These are phyloP conservation scores for Chrysanthemum lavandulifolium DNA, from an alignment of 129 eudicot genomes.

Conservation along the genomic window DNA sequence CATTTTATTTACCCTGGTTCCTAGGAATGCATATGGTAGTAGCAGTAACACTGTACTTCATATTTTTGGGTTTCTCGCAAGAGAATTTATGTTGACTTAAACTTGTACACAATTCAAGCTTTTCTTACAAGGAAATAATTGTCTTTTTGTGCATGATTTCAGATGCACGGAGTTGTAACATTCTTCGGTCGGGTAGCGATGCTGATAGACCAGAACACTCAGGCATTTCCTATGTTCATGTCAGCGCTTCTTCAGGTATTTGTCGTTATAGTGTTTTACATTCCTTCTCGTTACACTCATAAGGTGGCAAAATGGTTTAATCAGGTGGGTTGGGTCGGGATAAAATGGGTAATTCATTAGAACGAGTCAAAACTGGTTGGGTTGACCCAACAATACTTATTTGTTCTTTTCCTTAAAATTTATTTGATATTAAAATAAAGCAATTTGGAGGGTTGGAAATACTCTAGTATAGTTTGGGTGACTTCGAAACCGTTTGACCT, in stretches of 20 bases:
- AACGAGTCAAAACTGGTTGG: not conserved
- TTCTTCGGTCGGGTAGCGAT: constrained; percentile 70
- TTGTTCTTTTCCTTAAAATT: too few relatives aligned
- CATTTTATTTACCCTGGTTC: not conserved
- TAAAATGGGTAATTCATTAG: too few relatives aligned
- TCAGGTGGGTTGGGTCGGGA: not conserved
- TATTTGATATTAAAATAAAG: not conserved
- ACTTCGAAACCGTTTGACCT: not conserved
- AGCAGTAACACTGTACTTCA: not conserved
- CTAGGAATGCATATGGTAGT: not conserved
- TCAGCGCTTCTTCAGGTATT: constrained; percentile 83
- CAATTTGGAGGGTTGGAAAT: not conserved
- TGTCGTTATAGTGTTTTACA: not conserved
- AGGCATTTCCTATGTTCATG: constrained; percentile 79
- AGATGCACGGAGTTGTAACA: constrained; percentile 82
- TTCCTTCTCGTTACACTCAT: not conserved
- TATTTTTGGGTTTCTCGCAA: not conserved
- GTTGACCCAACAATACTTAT: not conserved
- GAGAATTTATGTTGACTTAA: not conserved
- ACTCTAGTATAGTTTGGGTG: not conserved
- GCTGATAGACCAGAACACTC: constrained; percentile 76
- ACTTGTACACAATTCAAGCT: not conserved
- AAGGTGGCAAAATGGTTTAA: not conserved
- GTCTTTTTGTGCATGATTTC: constrained; percentile 22
- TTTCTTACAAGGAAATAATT: constrained; percentile 1